Base-by-base conservation (phyloP, 2,329 filamentous ascomycete species). In the Penicillium sp. region DNA sequence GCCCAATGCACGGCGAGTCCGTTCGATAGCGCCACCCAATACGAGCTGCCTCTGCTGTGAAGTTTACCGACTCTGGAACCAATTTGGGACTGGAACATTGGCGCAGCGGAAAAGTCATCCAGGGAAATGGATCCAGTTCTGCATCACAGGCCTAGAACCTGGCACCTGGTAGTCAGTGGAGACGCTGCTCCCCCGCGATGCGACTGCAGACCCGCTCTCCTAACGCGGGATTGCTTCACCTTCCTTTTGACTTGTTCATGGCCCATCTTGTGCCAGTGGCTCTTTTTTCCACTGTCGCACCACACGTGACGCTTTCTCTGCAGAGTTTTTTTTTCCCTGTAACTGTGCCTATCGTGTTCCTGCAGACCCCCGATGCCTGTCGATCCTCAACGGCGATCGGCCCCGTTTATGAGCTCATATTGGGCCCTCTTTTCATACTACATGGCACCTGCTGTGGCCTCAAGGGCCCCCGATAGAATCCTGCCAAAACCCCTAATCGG, bases 1-100 rank as follows among this genome's bases (percentile, higher is more conserved):
- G 31, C 31, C 31, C 31, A 7, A n/a, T 16, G 28, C 28, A 29
- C 57, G 52, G 49, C 57, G 47, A 59, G 57, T 44, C 55, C 52
- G 51, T 52, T 56, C 57, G 42, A 53, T 45, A 44, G 55, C 51
- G 54, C 57, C 57, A 59, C 57, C 36, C 18, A 39, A 39, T 39
- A 39, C 36, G 36, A 39, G 36, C 18, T 21, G 2, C 16, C 18
- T 18, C n/a, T 4, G 6, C 18, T 5, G 36, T 23, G 10, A 16
- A 18, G n/a, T 36, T 3, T 21, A 21, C 18, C 18, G 18, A 26
- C 24, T 26, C 7, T 26, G 24, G 24, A 4, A 26, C 24, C 6
- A 26, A 21, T 21, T 21, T 26, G 38, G 31, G 34, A 33, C 26
- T 26, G 38, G 31, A 26, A 33, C 26, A 6, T 39, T n/a, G 39